Base-by-base conservation (phyloP, 306 rosid genomes). In the Hippophae rhamnoides region DNA sequence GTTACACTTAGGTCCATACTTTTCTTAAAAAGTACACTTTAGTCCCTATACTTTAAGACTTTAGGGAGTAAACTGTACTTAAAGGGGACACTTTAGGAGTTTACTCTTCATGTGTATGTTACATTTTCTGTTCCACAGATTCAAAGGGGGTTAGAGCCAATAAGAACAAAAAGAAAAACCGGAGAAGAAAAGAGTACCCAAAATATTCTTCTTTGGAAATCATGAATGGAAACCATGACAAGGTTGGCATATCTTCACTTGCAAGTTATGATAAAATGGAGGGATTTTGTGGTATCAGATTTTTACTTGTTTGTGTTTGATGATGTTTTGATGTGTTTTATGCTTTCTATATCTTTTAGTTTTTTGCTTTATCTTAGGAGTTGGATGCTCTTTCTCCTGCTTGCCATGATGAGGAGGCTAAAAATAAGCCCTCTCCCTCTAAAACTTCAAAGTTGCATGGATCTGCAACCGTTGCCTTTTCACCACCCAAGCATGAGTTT, bases 111-210 rank as follows among this genome's bases (percentile, higher is more conserved):
- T 4, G 5, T 31, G 38, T 31, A 31, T 31, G 38, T 31, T 31
- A 31, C 5, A 4, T 70, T 66, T 51, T 81, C 46, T 65, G 61
- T 45, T 73, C 43, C 69, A 45, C 87, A 89, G 95, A 82, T 61
- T 62, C 80, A 54, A 89, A 82, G 68, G 87, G 77, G 38, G 67
- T 69, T 43, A 72, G 77, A 70, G 58, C 79, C 59, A 81, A 62
- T 69, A 89, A 86, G 74, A 86, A 70, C 68, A 89, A 84, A 77
- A 89, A 86, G 85, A 86, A 86, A 80, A 84, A 82, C 66, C 84
- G 95, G 46, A 84, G 93, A 67, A 76, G 82, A 75, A 86, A 78
- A 65, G 86, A 84, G 58, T 78, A 76, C n/a, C 63, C 66, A 60
- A 84, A 84, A 74, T 84, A 78, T 72, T 79, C 79, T 63, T 76